These are phyloP conservation scores for Ophiocordyceps unilateralis DNA, from an alignment of 2,329 filamentous ascomycete species.

Conservation along the genomic window DNA sequence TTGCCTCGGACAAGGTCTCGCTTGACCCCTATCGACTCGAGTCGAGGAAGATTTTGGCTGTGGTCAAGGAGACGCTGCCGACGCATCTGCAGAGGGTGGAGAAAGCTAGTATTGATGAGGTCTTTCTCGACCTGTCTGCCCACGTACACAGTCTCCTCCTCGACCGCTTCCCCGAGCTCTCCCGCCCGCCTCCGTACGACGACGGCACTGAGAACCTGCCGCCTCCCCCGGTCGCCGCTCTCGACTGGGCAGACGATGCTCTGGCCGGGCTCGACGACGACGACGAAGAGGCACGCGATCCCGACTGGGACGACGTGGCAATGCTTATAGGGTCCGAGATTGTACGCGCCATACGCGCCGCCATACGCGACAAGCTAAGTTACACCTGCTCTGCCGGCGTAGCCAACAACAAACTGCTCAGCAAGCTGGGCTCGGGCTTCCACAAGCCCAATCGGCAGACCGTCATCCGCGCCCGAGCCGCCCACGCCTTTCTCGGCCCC, in stretches of 20 bases:
- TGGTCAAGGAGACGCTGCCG: conserved; percentile 60
- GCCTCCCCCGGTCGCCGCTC: conserved; percentile 45
- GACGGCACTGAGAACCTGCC: conserved; percentile 57
- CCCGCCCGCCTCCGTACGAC: conserved; percentile 48
- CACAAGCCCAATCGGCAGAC: conserved; percentile 94
- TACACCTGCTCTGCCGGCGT: conserved; percentile 91
- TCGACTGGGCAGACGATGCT: conserved; percentile 76
- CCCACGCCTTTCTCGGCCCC: conserved; percentile 58
- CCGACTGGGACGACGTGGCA: conserved; percentile 91
- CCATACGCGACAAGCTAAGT: conserved; percentile 50
- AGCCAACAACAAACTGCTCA: conserved; percentile 83
- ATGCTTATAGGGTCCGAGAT: conserved; percentile 82
- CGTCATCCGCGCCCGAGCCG: conserved; percentile 73
- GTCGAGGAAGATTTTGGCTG: conserved; percentile 62
- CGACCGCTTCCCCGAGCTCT: conserved; percentile 58
- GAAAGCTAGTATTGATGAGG: conserved; percentile 90
- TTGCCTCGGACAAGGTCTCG: conserved; percentile 82
- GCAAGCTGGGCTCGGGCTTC: conserved; percentile 79
- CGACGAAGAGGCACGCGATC: conserved; percentile 60
- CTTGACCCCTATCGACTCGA: conserved; percentile 81
- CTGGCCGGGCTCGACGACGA: conserved; percentile 60
- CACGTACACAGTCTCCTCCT: conserved; percentile 64
- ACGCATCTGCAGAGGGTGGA: conserved; percentile 55
- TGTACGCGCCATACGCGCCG: conserved; percentile 54
- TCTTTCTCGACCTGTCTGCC: conserved; percentile 80